Evolutionary conservation across 139 green algal species (phyloP).

Genomic region (Choricystis sp.): DNA sequence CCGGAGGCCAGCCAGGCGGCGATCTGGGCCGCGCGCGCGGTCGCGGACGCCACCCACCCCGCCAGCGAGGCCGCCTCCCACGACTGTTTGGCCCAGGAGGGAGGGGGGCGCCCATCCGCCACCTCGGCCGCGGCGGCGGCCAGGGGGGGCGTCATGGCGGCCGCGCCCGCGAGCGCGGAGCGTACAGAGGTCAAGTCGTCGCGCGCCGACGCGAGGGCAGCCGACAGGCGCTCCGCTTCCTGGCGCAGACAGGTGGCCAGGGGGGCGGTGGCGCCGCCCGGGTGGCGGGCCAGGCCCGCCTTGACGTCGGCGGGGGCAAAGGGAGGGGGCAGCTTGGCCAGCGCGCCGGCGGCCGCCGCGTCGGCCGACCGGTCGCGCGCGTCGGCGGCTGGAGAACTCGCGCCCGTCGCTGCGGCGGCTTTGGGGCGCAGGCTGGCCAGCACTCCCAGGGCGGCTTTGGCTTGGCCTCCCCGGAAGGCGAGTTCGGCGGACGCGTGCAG

Average conservation of each 20-base stretch:
- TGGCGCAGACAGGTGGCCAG: not conserved
- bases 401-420: not conserved
- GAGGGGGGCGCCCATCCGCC: not conserved
- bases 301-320: not conserved
- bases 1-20: slow-evolving; percentile 58
- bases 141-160: slow-evolving; percentile 61
- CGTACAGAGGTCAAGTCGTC: slow-evolving; percentile 65
- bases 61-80: slow-evolving; percentile 56
- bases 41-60: slow-evolving; percentile 75
- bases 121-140: slow-evolving; percentile 69
- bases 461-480: slow-evolving; percentile 74
- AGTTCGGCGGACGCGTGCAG: slow-evolving; percentile 90
- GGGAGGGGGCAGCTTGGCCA: not conserved
- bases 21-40: slow-evolving; percentile 81
- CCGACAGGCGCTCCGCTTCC: slow-evolving; percentile 78
- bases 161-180: slow-evolving; percentile 75
- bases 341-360: too few species aligned
- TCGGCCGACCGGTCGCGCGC: slow-evolving; percentile 63
- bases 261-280: too few species aligned
- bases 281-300: not conserved
- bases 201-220: slow-evolving; percentile 33
- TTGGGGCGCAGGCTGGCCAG: not conserved
- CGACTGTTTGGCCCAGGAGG: slow-evolving; percentile 9
- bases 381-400: slow-evolving; percentile 59
- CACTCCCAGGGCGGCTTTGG: not conserved